Evolutionary conservation across 2,329 filamentous ascomycete species (phyloP), one percentile per base, ranked within the genome.

Genomic region (Stagonosporopsis chrysanthemi): DNA sequence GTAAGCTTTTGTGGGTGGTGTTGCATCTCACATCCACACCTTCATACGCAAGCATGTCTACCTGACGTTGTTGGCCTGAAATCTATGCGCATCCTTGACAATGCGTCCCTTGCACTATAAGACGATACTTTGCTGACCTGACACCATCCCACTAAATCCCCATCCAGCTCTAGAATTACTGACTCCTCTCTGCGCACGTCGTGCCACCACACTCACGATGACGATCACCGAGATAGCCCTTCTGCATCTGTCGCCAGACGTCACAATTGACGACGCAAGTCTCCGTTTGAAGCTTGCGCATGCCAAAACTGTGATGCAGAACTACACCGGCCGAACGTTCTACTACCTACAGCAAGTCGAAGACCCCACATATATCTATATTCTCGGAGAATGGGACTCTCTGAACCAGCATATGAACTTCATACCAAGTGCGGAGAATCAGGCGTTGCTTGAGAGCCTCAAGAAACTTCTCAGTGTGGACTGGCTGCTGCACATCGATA

Each of bases 351-450:
- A 77, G 22, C 79, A 82, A 47, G 42, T 78, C n/a, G 78, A 83
- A 52, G 77, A 83, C 56, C 75, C 78, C 0, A 63, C 69, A 0
- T 56, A 59, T n/a, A 29, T 75, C 8, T 83, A 81, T 64, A 72
- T 83, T 12, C 46, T 83, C 7, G 81, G 80, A 8, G 76, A 75
- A 56, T 83, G 81, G 81, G 69, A 75, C 1, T 81, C 77, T 3
- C 63, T 79, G 3, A 68, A 67, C 1, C 72, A 77, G 48, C 81
- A 83, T 48, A 66, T 75, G 52, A 65, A 76, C 1, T 83, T 80
- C 70, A 76, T 83, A 4, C 75, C 77, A 0, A 76, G 78, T 0
- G 40, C 65, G 12, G 72, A 71, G 1, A 83, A 83, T 53, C 77
- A 80, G 59, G 66, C 65, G 1, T 14, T 80, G 2, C 63, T 83